Evolutionary conservation across 805 yeast genomes (phyloP).

Genomic region (Saccharomycopsis guyanensis): DNA sequence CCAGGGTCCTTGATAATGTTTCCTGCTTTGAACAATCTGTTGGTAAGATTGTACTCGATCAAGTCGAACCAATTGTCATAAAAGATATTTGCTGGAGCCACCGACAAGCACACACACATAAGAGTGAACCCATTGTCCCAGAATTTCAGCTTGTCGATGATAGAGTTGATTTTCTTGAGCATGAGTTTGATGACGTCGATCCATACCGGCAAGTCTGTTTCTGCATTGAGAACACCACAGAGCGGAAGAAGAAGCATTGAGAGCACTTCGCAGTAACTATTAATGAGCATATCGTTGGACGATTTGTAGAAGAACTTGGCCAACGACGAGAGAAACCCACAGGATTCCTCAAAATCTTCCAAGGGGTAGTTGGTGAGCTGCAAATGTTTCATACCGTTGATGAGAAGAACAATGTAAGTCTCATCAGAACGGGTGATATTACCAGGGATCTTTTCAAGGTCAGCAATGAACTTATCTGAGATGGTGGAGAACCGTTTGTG

Average conservation of each 20-base stretch:
- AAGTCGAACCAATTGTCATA: conserved; percentile 61
- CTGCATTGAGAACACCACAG: conserved; percentile 84
- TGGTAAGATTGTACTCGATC: conserved; percentile 36
- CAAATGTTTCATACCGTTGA: conserved; percentile 87
- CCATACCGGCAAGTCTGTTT: conserved; percentile 95
- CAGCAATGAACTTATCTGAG: conserved; percentile 89
- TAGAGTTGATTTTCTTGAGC: conserved; percentile 37
- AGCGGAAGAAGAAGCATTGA: conserved; percentile 69
- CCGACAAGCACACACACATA: conserved; percentile 67
- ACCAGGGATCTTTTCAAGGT: conserved; percentile 70
- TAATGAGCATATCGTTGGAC: conserved; percentile 53
- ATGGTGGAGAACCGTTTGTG: conserved; percentile 76
- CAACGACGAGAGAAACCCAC: conserved; percentile 79
- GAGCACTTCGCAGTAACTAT: conserved; percentile 82
- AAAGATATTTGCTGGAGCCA: conserved; percentile 72
- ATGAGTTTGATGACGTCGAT: conserved; percentile 66
- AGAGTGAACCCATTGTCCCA: conserved; percentile 68
- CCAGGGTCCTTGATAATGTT: conserved; percentile 9
- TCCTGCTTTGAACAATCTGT: conserved; percentile 12
- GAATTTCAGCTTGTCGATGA: conserved; percentile 32
- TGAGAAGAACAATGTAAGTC: conserved; percentile 61
- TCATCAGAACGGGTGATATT: conserved; percentile 36
- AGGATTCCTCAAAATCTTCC: conserved; percentile 86
- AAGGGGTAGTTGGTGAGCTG: conserved; percentile 76
- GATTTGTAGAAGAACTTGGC: conserved; percentile 74